These are phyloP conservation scores for Camelina hispida DNA, from an alignment of 345 rosid genomes.

Conservation along the genomic window DNA sequence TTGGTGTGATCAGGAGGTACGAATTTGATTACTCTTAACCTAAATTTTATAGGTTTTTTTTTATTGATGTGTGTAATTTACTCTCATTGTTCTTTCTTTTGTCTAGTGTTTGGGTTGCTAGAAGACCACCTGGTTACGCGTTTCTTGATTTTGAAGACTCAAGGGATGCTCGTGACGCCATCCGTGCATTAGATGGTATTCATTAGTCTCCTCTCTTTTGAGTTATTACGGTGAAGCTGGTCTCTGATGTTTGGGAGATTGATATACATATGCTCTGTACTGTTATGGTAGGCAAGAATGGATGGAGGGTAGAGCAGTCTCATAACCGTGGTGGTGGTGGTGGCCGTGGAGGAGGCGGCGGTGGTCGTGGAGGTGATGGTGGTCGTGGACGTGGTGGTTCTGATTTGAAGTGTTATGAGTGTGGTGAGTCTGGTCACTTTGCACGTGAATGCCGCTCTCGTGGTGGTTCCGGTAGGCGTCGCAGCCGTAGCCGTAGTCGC, in stretches of 20 bases:
- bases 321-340: slow-evolving; percentile 78
- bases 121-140: slow-evolving; percentile 90
- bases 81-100: not conserved
- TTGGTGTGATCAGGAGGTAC: slow-evolving; percentile 72
- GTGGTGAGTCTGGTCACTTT: slow-evolving; percentile 96
- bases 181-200: slow-evolving; percentile 82
- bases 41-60: not conserved
- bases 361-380: slow-evolving; percentile 53
- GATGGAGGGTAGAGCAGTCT: slow-evolving; percentile 92
- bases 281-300: slow-evolving; percentile 70
- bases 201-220: not conserved
- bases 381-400: slow-evolving; percentile 87
- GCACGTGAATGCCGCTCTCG: slow-evolving; percentile 87
- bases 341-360: slow-evolving; percentile 56
- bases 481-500: slow-evolving; percentile 70
- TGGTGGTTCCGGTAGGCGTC: slow-evolving; percentile 70
- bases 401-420: slow-evolving; percentile 88
- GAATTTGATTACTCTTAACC: not conserved
- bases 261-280: not conserved
- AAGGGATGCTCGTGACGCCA: slow-evolving; percentile 85
- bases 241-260: not conserved
- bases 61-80: not conserved
- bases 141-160: slow-evolving; percentile 83
- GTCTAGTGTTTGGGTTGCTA: slow-evolving; percentile 90
- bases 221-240: not conserved